Conservation (phyloP, 768 basidiomycete genomes). For the Calocera cornea region DNA sequence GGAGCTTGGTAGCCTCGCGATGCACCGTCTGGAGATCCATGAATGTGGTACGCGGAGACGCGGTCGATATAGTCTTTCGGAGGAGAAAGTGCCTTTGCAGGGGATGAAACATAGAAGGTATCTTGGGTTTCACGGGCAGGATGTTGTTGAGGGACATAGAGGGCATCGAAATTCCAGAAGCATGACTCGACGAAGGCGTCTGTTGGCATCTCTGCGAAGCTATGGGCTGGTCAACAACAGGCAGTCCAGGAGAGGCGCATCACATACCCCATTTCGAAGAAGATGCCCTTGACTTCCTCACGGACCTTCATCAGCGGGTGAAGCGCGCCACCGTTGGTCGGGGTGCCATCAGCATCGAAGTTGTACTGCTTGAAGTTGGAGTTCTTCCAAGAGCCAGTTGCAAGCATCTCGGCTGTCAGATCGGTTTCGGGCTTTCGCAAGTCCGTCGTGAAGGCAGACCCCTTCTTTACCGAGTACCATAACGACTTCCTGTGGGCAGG, state of each 20-base stretch:
- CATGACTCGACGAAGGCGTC: constrained; percentile 90
- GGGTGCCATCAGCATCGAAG: constrained; percentile 89
- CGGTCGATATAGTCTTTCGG: constrained; percentile 72
- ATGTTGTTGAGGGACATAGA: constrained; percentile 98
- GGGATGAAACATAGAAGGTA: constrained; percentile 98
- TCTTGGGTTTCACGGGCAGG: constrained; percentile 96
- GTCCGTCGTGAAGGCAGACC: constrained; percentile 74
- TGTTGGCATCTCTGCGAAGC: constrained; percentile 98
- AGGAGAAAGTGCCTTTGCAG: constrained; percentile 57
- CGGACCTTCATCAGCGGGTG: constrained; percentile 95
- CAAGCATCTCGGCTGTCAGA: constrained; percentile 87
- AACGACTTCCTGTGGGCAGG: constrained; percentile 62
- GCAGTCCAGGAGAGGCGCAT: not conserved
- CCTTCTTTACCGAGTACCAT: constrained; percentile 85
- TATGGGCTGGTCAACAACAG: constrained; percentile 21
- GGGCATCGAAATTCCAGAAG: constrained; percentile 98
- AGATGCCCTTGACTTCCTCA: constrained; percentile 94
- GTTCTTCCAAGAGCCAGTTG: constrained; percentile 89
- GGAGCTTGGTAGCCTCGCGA: constrained; percentile 86
- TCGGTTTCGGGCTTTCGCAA: constrained; percentile 91
- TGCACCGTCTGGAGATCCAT: constrained; percentile 66
- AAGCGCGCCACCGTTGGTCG: constrained; percentile 78
- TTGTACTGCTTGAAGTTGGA: constrained; percentile 96
- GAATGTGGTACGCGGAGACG: constrained; percentile 68
- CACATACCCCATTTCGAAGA: constrained; percentile 95